Evolutionary conservation across 2,329 filamentous ascomycete genomes (phyloP).

Genomic region (Dactylellina parvicollis): DNA sequence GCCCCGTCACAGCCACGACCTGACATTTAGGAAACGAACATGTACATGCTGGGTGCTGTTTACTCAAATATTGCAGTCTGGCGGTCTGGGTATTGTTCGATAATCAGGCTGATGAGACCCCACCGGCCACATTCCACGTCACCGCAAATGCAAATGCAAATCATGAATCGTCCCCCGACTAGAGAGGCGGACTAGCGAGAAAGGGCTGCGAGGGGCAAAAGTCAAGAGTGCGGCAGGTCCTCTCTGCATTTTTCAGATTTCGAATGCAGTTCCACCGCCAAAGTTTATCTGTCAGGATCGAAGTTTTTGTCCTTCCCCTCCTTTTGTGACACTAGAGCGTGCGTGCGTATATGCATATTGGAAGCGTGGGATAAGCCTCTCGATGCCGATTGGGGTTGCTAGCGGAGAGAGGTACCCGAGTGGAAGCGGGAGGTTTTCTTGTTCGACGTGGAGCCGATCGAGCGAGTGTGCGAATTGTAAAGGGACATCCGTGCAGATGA

Average conservation of each 20-base stretch:
- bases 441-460: not conserved
- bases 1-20: not conserved
- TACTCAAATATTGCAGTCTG: not conserved
- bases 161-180: not conserved
- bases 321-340: too few species aligned
- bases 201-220: not conserved
- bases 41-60: too few species aligned
- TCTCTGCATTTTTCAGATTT: not conserved
- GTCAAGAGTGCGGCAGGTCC: constrained; percentile 7
- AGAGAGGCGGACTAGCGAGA: not conserved
- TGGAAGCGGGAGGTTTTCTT: not conserved
- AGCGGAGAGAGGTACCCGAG: not conserved
- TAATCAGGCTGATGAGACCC: constrained; percentile 13
- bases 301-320: too few species aligned
- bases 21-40: too few species aligned
- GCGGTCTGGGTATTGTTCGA: not conserved
- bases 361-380: not conserved
- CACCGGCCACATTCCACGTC: constrained; percentile 5
- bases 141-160: constrained; percentile 18
- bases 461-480: not conserved
- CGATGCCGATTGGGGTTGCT: not conserved
- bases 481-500: not conserved
- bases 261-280: too few species aligned
- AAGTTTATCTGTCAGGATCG: constrained; percentile 8
- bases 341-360: too few species aligned